Base-by-base conservation (phyloP, 805 yeast species). In the Wilhelminamyces savonicus region DNA sequence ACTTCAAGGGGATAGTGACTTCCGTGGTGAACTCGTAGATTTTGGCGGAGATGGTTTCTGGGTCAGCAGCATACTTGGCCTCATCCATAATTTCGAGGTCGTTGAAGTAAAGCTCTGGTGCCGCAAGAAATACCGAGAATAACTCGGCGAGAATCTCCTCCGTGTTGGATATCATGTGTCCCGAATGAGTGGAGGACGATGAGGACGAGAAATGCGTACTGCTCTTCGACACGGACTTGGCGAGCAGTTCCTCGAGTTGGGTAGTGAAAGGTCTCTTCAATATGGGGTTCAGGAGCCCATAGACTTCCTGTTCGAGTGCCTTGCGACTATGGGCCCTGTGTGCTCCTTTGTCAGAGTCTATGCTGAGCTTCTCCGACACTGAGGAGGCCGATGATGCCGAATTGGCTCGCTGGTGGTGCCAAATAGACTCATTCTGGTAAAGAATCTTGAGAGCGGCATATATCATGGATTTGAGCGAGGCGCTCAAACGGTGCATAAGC, bases 201-300 rank as follows among this genome's bases (percentile, higher is more conserved):
- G n/a, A n/a, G n/a, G n/a, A n/a, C n/a, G n/a, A n/a, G n/a, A n/a
- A n/a, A n/a, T n/a, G n/a, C n/a, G n/a, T n/a, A n/a, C n/a, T n/a
- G n/a, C n/a, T n/a, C n/a, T n/a, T n/a, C 97, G 87, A 56, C 90
- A 84, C 36, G 94, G 95, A 25, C 70, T 88, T 28, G 66, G 80
- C 40, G 95, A 86, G 46, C 95, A 90, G 60, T 75, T 90, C 46
- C 64, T 83, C 23, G 95, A 87, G 44, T 64, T 88, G 36, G 59
- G 80, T 4, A 74, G 80, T 29, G 97, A 88, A 17, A 7, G 19
- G 19, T 8, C 19, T 6, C 6, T 17, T 17, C 8, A 17, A 7
- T 6, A 17, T 17, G 19, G 19, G 19, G 8, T 17, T 6, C 8
- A 8, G 8, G 19, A 17, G 6, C 8, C 8, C 8, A 17, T 6